phyloP scores from a whole-genome alignment of 176 grass and related monocot genomes.

The Rhipidocladum racemiflorum region DNA sequence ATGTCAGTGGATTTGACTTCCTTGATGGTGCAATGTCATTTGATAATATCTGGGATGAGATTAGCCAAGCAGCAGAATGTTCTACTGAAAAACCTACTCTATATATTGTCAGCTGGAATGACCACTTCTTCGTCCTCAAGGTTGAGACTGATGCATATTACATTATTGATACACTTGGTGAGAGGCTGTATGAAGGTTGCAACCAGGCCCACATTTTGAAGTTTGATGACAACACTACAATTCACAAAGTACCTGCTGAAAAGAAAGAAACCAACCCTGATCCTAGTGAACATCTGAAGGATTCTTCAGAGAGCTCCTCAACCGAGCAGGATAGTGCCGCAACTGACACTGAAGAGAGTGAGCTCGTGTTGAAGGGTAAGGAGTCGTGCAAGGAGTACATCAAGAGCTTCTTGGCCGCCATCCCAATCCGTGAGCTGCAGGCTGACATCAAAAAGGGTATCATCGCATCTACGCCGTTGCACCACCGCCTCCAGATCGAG shows the following conservation, averaged over 20 bases:
- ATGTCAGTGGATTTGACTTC: conserved; percentile 64
- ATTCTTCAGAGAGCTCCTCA: conserved; percentile 23
- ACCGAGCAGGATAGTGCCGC: conserved; percentile 36
- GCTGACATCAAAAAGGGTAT: conserved; percentile 89
- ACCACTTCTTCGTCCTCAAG: conserved; percentile 91
- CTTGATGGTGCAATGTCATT: conserved; percentile 88
- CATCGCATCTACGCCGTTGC: conserved; percentile 58
- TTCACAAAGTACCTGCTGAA: conserved; percentile 48
- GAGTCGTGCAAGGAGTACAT: conserved; percentile 93
- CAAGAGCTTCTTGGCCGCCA: conserved; percentile 91
- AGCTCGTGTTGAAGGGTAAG: conserved; percentile 64
- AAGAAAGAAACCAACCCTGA: conserved; percentile 40
- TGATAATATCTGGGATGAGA: conserved; percentile 93
- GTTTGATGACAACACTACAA: conserved; percentile 73
- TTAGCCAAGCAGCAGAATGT: conserved; percentile 47
- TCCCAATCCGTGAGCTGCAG: conserved; percentile 83
- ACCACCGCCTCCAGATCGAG: conserved; percentile 90
- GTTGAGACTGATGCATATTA: conserved; percentile 67
- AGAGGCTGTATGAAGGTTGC: conserved; percentile 89
- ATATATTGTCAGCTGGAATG: conserved; percentile 97
- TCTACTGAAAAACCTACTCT: conserved; percentile 44
- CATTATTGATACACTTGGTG: conserved; percentile 88
- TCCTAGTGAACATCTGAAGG: conserved; percentile 2
- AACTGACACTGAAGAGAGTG: conserved; percentile 24
- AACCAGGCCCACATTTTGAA: conserved; percentile 85